Evolutionary conservation across 176 grass and related monocot genomes (phyloP).

Genomic region (Aegilops bicornis): DNA sequence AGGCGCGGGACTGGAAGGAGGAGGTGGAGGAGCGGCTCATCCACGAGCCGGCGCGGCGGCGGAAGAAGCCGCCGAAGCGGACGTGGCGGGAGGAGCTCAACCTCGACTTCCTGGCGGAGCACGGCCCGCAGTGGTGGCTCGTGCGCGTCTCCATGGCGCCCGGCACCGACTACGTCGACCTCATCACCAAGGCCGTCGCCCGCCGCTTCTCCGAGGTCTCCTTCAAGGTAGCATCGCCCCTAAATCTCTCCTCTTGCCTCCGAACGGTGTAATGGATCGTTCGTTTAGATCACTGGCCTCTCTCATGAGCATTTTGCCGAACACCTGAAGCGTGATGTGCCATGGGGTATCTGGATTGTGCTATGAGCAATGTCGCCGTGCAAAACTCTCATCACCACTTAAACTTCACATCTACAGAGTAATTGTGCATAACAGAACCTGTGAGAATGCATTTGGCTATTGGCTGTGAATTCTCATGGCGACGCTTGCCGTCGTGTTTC

Average conservation of each 20-base stretch:
- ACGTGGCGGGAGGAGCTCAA: constrained; percentile 68
- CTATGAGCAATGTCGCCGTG: neutral
- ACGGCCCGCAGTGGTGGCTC: constrained; percentile 88
- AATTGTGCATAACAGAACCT: neutral
- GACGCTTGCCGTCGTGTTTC: neutral
- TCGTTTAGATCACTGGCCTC: neutral
- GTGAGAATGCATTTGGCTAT: neutral
- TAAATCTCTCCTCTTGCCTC: neutral
- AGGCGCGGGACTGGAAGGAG: constrained; percentile 72
- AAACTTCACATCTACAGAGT: neutral
- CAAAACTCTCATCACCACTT: neutral
- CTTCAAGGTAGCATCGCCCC: constrained; percentile 60
- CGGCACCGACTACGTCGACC: constrained; percentile 58
- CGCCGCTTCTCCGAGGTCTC: constrained; percentile 43
- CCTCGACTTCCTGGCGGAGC: constrained; percentile 65
- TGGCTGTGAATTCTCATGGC: neutral
- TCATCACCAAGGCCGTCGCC: constrained; percentile 53
- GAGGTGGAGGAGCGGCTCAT: constrained; percentile 82
- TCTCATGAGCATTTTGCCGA: neutral
- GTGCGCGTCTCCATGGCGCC: constrained; percentile 71
- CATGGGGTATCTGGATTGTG: neutral
- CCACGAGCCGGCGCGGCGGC: constrained; percentile 43
- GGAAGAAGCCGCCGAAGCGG: constrained; percentile 41
- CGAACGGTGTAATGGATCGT: neutral
- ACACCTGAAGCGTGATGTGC: neutral